A percentile compares a stretch with the other conserved stretches of the same genome.
Conservation (phyloP, 225 moss, liverwort and hornwort genomes). For the Climacium dendroides region DNA sequence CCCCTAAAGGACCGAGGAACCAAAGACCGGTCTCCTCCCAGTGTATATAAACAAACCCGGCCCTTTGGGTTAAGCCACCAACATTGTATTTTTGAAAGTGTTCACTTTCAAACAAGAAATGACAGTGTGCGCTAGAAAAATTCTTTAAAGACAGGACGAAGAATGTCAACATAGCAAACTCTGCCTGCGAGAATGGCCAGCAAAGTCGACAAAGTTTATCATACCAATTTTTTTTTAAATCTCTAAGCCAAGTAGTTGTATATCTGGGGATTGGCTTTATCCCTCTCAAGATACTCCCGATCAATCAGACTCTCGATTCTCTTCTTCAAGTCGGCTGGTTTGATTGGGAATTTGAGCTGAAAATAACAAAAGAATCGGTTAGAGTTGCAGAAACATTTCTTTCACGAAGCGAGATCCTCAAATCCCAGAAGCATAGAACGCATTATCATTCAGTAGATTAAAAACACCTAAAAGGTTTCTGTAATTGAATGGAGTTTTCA, state of each 20-base stretch:
- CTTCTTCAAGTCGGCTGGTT: slow-evolving; percentile 60
- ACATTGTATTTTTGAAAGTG: slow-evolving; percentile 1
- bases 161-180: slow-evolving; percentile 21
- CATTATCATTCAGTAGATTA: not conserved
- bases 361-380: not conserved
- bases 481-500: not conserved
- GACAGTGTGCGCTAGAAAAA: slow-evolving; percentile 20
- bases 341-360: slow-evolving; percentile 63
- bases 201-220: slow-evolving; percentile 24
- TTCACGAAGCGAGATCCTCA: not conserved
- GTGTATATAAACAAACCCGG: slow-evolving; percentile 11
- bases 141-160: slow-evolving; percentile 22
- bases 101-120: slow-evolving; percentile 3
- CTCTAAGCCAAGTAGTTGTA: slow-evolving; percentile 62
- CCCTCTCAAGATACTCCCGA: slow-evolving; percentile 62
- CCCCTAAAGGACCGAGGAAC: slow-evolving; percentile 5
- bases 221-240: slow-evolving; percentile 1
- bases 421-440: not conserved
- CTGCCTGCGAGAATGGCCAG: slow-evolving; percentile 3
- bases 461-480: not conserved
- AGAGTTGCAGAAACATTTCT: not conserved
- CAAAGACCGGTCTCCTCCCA: not conserved
- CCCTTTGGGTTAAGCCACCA: slow-evolving; percentile 2
- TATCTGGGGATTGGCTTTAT: slow-evolving; percentile 56
- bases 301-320: slow-evolving; percentile 61